phyloP scores from a whole-genome alignment of 306 rosid genomes.

The Cicer judaicum region DNA sequence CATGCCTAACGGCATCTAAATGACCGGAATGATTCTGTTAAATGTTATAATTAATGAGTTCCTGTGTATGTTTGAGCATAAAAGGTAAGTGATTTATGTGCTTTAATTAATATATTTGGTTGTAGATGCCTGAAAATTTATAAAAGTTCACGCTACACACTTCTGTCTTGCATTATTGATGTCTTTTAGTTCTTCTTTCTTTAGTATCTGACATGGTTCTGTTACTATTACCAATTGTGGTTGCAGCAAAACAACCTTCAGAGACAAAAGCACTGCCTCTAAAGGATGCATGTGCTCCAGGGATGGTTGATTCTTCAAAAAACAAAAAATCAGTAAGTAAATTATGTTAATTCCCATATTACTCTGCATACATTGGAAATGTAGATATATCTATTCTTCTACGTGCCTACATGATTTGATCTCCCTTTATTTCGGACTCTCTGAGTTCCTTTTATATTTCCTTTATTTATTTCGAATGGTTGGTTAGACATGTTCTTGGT shows the following conservation, averaged over 20 bases:
- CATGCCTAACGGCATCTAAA: background rate
- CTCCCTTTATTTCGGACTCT: background rate
- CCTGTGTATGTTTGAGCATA: constrained; percentile 13
- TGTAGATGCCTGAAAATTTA: constrained; percentile 9
- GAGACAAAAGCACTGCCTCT: constrained; percentile 49
- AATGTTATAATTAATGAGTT: constrained; percentile 21
- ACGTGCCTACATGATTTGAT: background rate
- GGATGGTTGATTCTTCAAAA: constrained; percentile 57
- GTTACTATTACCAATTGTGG: constrained; percentile 40
- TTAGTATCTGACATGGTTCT: constrained; percentile 41
- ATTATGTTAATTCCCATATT: constrained; percentile 32
- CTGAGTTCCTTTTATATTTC: background rate
- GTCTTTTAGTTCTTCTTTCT: constrained; percentile 40
- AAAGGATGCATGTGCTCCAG: constrained; percentile 56
- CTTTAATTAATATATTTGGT: background rate
- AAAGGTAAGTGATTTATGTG: background rate
- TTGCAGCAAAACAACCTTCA: constrained; percentile 56
- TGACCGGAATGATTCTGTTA: constrained; percentile 28
- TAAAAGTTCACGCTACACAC: constrained; percentile 13
- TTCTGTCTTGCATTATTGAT: constrained; percentile 28
- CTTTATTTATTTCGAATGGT: constrained; percentile 21
- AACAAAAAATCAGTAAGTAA: constrained; percentile 70
- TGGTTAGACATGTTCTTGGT: constrained; percentile 15
- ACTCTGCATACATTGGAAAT: constrained; percentile 12
- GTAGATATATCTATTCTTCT: background rate